Evolutionary conservation across 352 stramenopile genomes (phyloP), one percentile per base, ranked within the genome.

Genomic region (Thalassiosira ordinaria): DNA sequence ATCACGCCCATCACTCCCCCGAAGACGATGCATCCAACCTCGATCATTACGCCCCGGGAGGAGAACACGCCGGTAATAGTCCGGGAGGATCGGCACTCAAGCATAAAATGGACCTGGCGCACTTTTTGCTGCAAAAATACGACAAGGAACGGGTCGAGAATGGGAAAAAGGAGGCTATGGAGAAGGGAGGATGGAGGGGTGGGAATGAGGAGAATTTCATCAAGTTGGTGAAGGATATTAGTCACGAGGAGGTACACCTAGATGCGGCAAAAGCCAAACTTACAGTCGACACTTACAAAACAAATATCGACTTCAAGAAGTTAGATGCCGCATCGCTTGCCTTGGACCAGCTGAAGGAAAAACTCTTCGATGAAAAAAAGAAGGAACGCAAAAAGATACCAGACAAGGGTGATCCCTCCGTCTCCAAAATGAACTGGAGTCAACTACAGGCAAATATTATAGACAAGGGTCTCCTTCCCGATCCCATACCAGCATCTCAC

Each of bases 51-150:
- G n/a, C 18, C 8, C 2, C 31, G 8, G 29, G 62, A 11, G n/a
- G 8, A 52, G 18, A 14, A 26, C 37, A 44, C 4, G 63, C 20
- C 5, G 20, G 55, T n/a, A 74, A 80, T 41, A 74, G 72, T 68
- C 46, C 57, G 14, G 72, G 63, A 9, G 62, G 62, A 13, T 57
- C 44, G 8, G 72, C 72, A 29, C 49, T 80, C 29, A 39, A 31
- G 35, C 72, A 80, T 44, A 80, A 80, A 70, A 71, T 80, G 55
- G 72, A 80, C 22, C 39, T 80, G 56, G 72, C 72, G 5, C 6
- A 80, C 51, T 80, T 66, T 46, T 47, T 80, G 1, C 52, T 80
- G 33, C 31, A 74, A 39, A 80, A 74, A 53, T 63, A 74, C 24
- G 55, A 80, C 33, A 35, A 47, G 7, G 41, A 41, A 11, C 29